Evolutionary conservation across 176 grass and related monocot genomes (phyloP).

Genomic region (Rhynchospora pubera): DNA sequence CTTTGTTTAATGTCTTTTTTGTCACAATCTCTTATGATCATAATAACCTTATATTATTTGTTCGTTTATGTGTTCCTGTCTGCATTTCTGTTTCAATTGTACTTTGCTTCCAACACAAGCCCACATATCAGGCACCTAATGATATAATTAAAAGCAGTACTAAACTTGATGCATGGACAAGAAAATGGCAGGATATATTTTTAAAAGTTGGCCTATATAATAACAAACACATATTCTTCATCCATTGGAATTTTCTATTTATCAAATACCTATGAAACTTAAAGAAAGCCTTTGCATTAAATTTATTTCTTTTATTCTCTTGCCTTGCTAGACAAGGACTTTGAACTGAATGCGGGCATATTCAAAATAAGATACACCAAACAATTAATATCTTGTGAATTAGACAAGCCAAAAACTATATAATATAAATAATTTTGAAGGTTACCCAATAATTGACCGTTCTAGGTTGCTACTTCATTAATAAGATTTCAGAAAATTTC

Average conservation of each 20-base stretch:
- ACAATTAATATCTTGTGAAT: constrained; percentile 6
- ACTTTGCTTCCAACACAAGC: neutral
- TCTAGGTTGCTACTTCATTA: neutral
- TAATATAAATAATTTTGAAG: neutral
- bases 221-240: too few relatives aligned
- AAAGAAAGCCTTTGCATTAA: too few relatives aligned
- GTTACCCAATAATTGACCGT: neutral
- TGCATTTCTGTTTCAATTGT: neutral
- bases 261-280: too few relatives aligned
- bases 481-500: constrained; percentile 11
- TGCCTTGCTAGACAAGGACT: neutral
- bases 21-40: neutral
- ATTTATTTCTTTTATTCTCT: too few relatives aligned
- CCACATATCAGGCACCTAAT: neutral
- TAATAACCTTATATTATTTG: neutral
- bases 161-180: neutral
- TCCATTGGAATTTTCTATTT: too few relatives aligned
- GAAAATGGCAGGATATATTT: neutral
- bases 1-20: neutral
- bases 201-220: too few relatives aligned
- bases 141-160: neutral
- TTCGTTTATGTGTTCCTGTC: neutral
- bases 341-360: neutral
- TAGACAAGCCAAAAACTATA: neutral
- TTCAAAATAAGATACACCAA: constrained; percentile 21